These are phyloP conservation scores for Ustilago crameri DNA, from an alignment of 1,284 basidiomycete genomes.

Conservation along the genomic window DNA sequence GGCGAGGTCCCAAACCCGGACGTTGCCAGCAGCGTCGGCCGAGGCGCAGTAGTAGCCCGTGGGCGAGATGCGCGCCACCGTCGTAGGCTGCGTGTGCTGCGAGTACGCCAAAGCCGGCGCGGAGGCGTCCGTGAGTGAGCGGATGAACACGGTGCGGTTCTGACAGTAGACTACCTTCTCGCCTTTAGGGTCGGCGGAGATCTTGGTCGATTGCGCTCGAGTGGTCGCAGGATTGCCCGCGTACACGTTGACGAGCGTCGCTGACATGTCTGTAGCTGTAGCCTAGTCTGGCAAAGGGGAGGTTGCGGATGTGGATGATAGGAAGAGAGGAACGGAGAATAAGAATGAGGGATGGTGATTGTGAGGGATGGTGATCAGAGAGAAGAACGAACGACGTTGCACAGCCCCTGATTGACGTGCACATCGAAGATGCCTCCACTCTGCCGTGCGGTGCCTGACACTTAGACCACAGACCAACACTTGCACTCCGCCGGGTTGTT, in stretches of 20 bases:
- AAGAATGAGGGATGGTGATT: background rate
- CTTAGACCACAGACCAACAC: too few relatives aligned
- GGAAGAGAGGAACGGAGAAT: background rate
- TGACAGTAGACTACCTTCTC: constrained; percentile 83
- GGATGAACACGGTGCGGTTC: constrained; percentile 77
- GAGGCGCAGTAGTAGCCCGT: constrained; percentile 96
- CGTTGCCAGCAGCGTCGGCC: constrained; percentile 57
- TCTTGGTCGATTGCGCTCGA: constrained; percentile 81
- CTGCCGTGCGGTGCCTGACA: too few relatives aligned
- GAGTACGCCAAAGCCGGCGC: constrained; percentile 72
- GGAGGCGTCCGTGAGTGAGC: constrained; percentile 70
- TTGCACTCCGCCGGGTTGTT: background rate
- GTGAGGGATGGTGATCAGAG: background rate
- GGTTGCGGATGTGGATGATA: background rate
- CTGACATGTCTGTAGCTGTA: constrained; percentile 44
- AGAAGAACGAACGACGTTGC: background rate
- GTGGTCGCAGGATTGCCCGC: constrained; percentile 61
- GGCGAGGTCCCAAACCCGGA: constrained; percentile 91
- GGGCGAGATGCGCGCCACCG: constrained; percentile 90
- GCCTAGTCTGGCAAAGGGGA: background rate
- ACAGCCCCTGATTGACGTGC: constrained; percentile 7
- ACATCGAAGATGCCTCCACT: too few relatives aligned
- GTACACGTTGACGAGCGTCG: constrained; percentile 28
- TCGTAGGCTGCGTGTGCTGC: constrained; percentile 85
- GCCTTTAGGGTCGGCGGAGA: constrained; percentile 77